A percentile compares a stretch with the other conserved stretches of the same genome.
phyloP scores from a whole-genome alignment of 345 rosid genomes.

The Arabidopsis thaliana region DNA sequence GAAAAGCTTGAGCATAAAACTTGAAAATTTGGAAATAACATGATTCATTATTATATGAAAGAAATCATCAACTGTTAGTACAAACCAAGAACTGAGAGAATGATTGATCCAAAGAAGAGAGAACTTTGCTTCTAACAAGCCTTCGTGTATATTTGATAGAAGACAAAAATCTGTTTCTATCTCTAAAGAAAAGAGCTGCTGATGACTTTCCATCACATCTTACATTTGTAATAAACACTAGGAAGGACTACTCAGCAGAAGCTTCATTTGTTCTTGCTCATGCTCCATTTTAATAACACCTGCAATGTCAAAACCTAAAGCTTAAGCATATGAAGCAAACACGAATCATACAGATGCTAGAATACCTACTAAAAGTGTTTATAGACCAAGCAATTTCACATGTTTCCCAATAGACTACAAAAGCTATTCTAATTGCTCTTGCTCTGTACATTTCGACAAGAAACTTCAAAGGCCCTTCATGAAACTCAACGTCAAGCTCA shows the following conservation, averaged over 20 bases:
- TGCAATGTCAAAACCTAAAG: constrained; percentile 10
- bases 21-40: constrained; percentile 17
- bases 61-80: constrained; percentile 22
- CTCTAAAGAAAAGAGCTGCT: constrained; percentile 16
- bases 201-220: constrained; percentile 14
- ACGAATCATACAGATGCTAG: not conserved
- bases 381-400: not conserved
- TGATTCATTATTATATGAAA: constrained; percentile 15
- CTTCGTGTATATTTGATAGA: not conserved
- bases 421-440: not conserved
- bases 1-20: constrained; percentile 15
- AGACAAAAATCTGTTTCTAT: constrained; percentile 30
- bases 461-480: not conserved
- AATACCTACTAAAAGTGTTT: not conserved
- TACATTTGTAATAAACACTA: constrained; percentile 31
- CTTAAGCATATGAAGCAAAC: constrained; percentile 2
- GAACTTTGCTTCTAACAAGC: constrained; percentile 29
- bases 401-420: constrained; percentile 3
- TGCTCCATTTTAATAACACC: constrained; percentile 26
- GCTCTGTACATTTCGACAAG: not conserved
- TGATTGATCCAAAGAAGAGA: constrained; percentile 22
- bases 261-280: constrained; percentile 23
- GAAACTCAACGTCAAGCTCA: constrained; percentile 12
- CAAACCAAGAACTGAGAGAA: constrained; percentile 35
- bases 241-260: constrained; percentile 19